Base-by-base conservation (phyloP, 1,284 basidiomycete species). In the Coniferiporia sulphurascens region DNA sequence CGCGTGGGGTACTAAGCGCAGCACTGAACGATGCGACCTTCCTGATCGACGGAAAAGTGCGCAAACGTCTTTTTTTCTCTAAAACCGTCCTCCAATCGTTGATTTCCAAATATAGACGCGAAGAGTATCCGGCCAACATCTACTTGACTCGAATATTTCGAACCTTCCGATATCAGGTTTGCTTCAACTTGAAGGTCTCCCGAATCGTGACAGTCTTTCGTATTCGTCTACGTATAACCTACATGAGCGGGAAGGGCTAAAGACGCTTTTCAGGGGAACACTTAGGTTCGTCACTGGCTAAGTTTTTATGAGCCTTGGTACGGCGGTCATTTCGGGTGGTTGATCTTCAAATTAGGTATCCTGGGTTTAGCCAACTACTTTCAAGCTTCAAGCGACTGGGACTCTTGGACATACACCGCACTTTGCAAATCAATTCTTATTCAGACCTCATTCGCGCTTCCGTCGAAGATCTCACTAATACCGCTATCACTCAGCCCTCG, bases 201-300 rank as follows among this genome's bases (percentile, higher is more conserved):
- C 95, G 15, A 98, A 98, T 73, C 78, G 95, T 43, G 84, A 97
- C 71, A 93, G 92, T 64, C 72, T 95, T 12, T 77, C 83, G 0
- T 98, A 97, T 70, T 82, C 82, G 1, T 75, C 80, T 35, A 83
- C 82, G 17, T 98, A 98, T 73, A 78, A 80, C 1, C 79, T 95
- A 6, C 77, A 79, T 3, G 65, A 72, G 4, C 68, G 80, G 8
- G 71, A 78, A 1, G 73, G 74, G 1, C 66, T 91, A 59, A 75
- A 79, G 52, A 91, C 92, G 3, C 75, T 95, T 56, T 78, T 97
- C 67, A 81, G 95, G 48, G 95, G 95, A 3, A 98, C 95, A 1
- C 73, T 98, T 52, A 83, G 92, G 87, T 87, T 65, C 55, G 73
- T 46, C 8, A n/a, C n/a, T 7, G n/a, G 41, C 3, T 17, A 46